phyloP scores from a whole-genome alignment of 1,284 basidiomycete genomes.

The Gomphus bonarii region DNA sequence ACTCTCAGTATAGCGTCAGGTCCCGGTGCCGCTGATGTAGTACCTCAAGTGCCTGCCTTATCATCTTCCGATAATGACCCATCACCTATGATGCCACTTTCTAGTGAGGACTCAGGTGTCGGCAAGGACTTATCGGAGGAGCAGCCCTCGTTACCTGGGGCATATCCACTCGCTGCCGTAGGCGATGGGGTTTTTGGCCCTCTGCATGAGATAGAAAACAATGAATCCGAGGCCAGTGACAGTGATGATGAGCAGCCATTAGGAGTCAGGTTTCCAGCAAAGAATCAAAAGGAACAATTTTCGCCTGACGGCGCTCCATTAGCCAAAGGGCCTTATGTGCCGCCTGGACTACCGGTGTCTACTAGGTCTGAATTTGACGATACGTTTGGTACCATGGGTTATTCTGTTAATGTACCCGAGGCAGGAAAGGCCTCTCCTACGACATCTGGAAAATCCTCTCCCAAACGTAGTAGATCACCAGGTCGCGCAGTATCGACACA shows the following conservation, averaged over 20 bases:
- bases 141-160: not conserved
- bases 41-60: not conserved
- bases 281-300: constrained; percentile 5
- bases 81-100: constrained; percentile 8
- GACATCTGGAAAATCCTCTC: constrained; percentile 3
- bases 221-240: constrained; percentile 46
- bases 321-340: not conserved
- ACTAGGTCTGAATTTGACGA: not conserved
- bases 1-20: not conserved
- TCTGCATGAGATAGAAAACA: constrained; percentile 54
- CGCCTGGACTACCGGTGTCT: not conserved
- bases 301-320: constrained; percentile 5
- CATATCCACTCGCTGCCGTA: not conserved
- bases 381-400: not conserved
- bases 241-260: constrained; percentile 29
- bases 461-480: constrained; percentile 1
- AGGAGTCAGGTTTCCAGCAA: constrained; percentile 1
- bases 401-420: not conserved
- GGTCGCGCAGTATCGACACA: not conserved
- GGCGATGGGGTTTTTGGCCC: constrained; percentile 20
- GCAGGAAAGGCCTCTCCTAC: not conserved
- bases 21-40: not conserved
- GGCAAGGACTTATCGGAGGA: not conserved
- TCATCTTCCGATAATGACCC: constrained; percentile 8
- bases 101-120: not conserved